Evolutionary conservation across 768 basidiomycete species (phyloP), one percentile per base, ranked within the genome.

Genomic region (Suillus clintonianus): DNA sequence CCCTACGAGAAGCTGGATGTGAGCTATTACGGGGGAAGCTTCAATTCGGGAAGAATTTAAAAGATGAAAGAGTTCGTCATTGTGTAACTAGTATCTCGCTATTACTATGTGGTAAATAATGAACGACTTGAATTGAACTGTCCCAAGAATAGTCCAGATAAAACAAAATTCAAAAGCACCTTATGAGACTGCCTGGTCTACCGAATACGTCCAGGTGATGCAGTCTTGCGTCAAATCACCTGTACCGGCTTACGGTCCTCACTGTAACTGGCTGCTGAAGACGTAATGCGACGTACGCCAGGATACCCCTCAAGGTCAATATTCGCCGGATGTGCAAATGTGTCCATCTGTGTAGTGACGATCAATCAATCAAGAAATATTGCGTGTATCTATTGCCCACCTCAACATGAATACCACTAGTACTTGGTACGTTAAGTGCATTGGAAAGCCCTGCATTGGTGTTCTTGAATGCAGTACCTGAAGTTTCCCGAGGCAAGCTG

Each of bases 321-420:
- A 41, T 53, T 22, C 34, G 64, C 64, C 14, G 65, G 64, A 57
- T 68, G 71, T 45, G 62, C 70, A 56, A 73, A 71, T 14, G 74
- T 74, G 58, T 75, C 72, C 62, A 75, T 76, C 72, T 74, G 63
- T 5, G 4, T 14, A 56, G 22, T 56, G 43, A 41, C 57, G 17
- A 37, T 59, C 60, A 27, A 65, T 64, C 58, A 62, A 42, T 59
- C 14, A 45, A 62, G 32, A 14, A 14, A 56, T 43, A 43, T 45
- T 27, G 11, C 14, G 27, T 17, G 6, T 3, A 32, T 17, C 30
- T 59, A 64, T 39, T 27, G 64, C 73, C 53, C 36, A 78, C 78
- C 70, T 78, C 78, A 34, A 78, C 77, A 37, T 76, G 77, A 24
- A 78, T 68, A 8, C 70, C 57, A n/a, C 70, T 50, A 4, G 64